Conservation (phyloP, 176 grass and related monocot genomes). For the Olyra latifolia region DNA sequence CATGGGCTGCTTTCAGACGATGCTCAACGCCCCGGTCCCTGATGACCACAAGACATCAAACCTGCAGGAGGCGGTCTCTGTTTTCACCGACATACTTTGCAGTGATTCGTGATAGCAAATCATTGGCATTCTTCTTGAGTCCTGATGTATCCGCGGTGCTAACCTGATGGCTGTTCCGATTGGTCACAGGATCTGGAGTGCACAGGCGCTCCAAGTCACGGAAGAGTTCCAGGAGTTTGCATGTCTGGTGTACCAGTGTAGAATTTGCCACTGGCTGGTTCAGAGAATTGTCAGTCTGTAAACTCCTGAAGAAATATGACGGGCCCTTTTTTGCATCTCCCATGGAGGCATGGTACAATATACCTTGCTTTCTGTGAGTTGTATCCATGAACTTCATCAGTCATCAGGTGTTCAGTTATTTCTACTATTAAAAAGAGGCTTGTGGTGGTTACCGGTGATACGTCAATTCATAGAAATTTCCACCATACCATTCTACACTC, state of each 20-base stretch:
- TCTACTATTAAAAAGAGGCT: too few relatives aligned
- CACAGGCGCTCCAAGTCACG: too few relatives aligned
- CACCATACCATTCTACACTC: too few relatives aligned
- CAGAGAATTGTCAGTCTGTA: not conserved
- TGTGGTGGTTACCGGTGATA: too few relatives aligned
- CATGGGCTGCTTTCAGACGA: constrained; percentile 76
- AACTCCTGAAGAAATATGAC: not conserved
- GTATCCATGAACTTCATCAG: not conserved
- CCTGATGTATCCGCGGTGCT: not conserved
- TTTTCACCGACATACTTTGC: constrained; percentile 72
- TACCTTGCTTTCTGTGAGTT: not conserved
- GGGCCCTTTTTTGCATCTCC: not conserved
- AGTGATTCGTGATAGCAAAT: constrained; percentile 30
- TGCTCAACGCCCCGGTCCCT: constrained; percentile 61
- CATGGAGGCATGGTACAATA: not conserved
- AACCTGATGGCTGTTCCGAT: not conserved
- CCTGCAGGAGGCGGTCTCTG: constrained; percentile 62
- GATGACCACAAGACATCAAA: constrained; percentile 44
- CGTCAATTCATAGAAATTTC: too few relatives aligned
- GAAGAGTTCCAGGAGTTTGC: not conserved
- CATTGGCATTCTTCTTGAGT: constrained; percentile 3
- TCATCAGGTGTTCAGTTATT: not conserved
- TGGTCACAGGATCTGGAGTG: not conserved
- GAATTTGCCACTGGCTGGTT: not conserved
- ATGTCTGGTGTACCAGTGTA: not conserved